Conservation (phyloP, 805 yeast genomes). For the Kuraishia ogatae region DNA sequence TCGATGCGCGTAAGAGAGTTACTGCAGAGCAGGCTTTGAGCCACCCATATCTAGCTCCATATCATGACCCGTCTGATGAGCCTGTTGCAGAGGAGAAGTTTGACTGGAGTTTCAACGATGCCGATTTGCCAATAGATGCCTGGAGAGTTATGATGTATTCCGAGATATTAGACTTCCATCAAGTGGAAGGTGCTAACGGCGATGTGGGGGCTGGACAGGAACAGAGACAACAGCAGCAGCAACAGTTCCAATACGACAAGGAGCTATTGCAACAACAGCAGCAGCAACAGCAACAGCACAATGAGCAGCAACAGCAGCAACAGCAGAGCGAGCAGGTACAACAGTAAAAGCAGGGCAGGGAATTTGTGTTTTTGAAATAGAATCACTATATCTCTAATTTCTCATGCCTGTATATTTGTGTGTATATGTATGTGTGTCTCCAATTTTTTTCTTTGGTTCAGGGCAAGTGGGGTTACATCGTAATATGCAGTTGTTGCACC, state of each 20-base stretch:
- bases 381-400: not conserved
- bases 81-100: conserved; percentile 83
- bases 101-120: conserved; percentile 98
- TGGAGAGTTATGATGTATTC: conserved; percentile 99
- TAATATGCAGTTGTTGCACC: not conserved
- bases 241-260: conserved; percentile 6
- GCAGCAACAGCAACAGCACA: conserved; percentile 7
- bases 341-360: not conserved
- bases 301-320: not conserved
- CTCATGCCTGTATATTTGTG: not conserved
- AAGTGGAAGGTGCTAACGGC: conserved; percentile 44
- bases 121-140: conserved; percentile 93
- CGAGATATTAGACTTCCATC: conserved; percentile 93
- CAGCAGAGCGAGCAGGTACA: not conserved
- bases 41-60: conserved; percentile 89
- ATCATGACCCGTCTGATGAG: conserved; percentile 96
- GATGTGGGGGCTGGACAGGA: not conserved
- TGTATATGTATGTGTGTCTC: not conserved
- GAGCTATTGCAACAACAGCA: conserved; percentile 10
- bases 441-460: too few relatives aligned
- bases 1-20: conserved; percentile 91
- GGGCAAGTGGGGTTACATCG: not conserved
- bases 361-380: not conserved
- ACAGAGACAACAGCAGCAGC: conserved; percentile 12
- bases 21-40: conserved; percentile 85